A percentile compares a stretch with the other conserved stretches of the same genome.
phyloP scores from a whole-genome alignment of 2,329 filamentous ascomycete species.

The Herpotrichia juniperi region DNA sequence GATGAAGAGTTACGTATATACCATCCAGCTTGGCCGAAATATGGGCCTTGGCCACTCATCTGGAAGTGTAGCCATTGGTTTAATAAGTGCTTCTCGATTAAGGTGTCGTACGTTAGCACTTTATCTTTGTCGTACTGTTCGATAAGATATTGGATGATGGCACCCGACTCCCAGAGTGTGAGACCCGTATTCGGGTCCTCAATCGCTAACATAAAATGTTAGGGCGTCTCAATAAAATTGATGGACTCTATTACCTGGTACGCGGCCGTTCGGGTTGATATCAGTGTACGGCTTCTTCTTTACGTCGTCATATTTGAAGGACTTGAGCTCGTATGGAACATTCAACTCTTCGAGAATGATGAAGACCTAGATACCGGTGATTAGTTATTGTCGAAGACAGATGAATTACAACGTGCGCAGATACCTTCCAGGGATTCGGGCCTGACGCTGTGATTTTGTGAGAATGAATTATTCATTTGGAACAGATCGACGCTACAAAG shows the following conservation, averaged over 20 bases:
- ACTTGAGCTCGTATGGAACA: conserved; percentile 18
- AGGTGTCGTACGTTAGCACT: conserved; percentile 28
- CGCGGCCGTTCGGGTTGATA: conserved; percentile 24
- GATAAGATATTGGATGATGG: conserved; percentile 48
- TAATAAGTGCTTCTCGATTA: conserved; percentile 26
- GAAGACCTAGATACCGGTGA: too few species aligned
- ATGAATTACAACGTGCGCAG: too few species aligned
- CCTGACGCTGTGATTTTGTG: too few species aligned
- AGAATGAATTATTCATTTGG: too few species aligned
- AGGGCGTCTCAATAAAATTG: not conserved
- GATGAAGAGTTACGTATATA: conserved; percentile 1
- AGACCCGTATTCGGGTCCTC: conserved; percentile 50
- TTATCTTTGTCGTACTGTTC: conserved; percentile 40
- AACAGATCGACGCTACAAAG: not conserved
- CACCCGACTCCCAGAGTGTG: conserved; percentile 49
- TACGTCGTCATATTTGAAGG: conserved; percentile 13
- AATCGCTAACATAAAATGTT: conserved; percentile 31
- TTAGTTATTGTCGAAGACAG: too few species aligned
- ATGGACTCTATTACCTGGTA: conserved; percentile 13
- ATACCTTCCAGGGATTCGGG: conserved; percentile 19
- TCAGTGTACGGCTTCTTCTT: conserved; percentile 19
- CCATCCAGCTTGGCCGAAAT: conserved; percentile 54
- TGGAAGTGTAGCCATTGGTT: conserved; percentile 43
- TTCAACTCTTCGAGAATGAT: conserved; percentile 39
- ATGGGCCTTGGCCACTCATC: conserved; percentile 42